These are phyloP conservation scores for Carex arenaria DNA, from an alignment of 202 grass and related monocot species.

Conservation along the genomic window DNA sequence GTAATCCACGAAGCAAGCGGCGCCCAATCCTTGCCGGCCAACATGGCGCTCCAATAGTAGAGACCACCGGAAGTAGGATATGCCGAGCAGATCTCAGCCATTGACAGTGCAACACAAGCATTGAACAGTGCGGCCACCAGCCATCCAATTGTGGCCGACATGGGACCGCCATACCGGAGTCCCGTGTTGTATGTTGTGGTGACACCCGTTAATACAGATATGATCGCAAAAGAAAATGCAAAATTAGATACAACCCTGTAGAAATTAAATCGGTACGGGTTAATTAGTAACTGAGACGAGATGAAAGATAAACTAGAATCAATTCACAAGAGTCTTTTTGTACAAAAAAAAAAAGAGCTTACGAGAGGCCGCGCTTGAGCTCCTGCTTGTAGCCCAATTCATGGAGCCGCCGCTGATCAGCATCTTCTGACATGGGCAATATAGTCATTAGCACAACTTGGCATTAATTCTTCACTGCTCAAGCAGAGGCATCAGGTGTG, in stretches of 20 bases:
- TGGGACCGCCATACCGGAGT: conserved; percentile 61
- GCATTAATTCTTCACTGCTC: neutral
- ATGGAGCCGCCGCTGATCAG: conserved; percentile 43
- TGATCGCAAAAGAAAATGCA: conserved; percentile 73
- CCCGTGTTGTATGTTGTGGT: conserved; percentile 75
- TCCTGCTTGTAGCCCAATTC: conserved; percentile 92
- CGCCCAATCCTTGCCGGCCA: conserved; percentile 64
- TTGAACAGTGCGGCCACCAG: conserved; percentile 39
- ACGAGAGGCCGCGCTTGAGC: conserved; percentile 91
- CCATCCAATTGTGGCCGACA: conserved; percentile 63
- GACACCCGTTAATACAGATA: conserved; percentile 72
- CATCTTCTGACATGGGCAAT: conserved; percentile 23
- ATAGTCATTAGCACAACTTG: neutral
- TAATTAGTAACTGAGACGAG: neutral
- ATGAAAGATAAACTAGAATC: too few species aligned
- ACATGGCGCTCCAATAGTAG: conserved; percentile 90
- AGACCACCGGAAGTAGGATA: conserved; percentile 84
- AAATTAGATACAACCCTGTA: conserved; percentile 68
- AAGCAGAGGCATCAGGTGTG: neutral
- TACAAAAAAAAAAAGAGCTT: neutral
- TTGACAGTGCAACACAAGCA: conserved; percentile 55
- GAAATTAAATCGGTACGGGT: neutral
- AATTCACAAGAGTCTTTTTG: neutral
- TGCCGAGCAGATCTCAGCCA: conserved; percentile 79
- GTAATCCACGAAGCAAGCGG: conserved; percentile 68